Conservation (phyloP, 805 yeast species). For the Saccharomycopsis sp. region DNA sequence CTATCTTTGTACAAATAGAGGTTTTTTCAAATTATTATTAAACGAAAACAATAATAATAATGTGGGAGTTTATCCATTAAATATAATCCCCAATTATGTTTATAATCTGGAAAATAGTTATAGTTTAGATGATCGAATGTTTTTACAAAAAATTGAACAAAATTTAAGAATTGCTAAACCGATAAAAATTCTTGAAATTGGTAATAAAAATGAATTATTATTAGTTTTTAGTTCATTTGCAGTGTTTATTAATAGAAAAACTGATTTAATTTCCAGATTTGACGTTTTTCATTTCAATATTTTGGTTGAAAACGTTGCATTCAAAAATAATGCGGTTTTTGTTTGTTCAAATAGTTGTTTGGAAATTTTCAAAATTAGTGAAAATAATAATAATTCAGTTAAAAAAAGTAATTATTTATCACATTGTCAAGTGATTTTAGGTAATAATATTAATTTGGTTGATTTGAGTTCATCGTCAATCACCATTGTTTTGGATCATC, state of each 20-base stretch:
- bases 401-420: conserved; percentile 11
- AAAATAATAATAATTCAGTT: background rate
- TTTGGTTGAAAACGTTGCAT: conserved; percentile 15
- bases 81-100: conserved; percentile 15
- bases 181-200: conserved; percentile 11
- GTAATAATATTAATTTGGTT: conserved; percentile 9
- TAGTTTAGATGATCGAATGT: conserved; percentile 15
- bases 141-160: conserved; percentile 14
- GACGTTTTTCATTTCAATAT: conserved; percentile 16
- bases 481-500: conserved; percentile 17
- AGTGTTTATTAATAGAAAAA: conserved; percentile 9
- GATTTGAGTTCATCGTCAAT: conserved; percentile 14
- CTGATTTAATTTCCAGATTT: conserved; percentile 14
- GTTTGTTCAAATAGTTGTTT: conserved; percentile 11
- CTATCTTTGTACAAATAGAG: conserved; percentile 13
- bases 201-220: conserved; percentile 10
- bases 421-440: conserved; percentile 14
- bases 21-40: conserved; percentile 12
- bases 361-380: conserved; percentile 14
- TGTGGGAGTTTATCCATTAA: conserved; percentile 1
- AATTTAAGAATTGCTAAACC: conserved; percentile 13
- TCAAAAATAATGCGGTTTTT: conserved; percentile 11
- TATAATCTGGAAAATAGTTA: conserved; percentile 10
- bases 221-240: conserved; percentile 13
- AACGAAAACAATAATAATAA: background rate